Percentiles rank a stretch among this genome's conserved stretches.
phyloP scores from a whole-genome alignment of 441 rosid species.

The Viola pubescens region DNA sequence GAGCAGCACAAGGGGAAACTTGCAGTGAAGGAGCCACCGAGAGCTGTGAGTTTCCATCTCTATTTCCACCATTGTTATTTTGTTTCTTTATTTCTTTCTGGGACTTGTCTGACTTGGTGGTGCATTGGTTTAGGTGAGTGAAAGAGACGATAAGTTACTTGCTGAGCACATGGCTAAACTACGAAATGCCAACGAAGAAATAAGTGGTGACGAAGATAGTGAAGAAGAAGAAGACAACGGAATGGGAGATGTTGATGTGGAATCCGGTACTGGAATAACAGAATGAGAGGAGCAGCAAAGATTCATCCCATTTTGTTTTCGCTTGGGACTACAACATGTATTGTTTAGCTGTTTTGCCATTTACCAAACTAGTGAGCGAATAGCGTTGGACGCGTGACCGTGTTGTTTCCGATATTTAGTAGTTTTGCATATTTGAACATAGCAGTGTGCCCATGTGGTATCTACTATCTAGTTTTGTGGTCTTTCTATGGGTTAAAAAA shows the following conservation, averaged over 20 bases:
- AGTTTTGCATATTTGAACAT: no score
- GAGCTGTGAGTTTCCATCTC: constrained; percentile 63
- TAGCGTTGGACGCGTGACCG: no score
- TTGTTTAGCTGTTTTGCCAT: no score
- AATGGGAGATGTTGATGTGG: constrained; percentile 83
- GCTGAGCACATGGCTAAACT: constrained; percentile 96
- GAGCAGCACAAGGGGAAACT: constrained; percentile 88
- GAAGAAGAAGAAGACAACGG: constrained; percentile 88
- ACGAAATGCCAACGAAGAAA: constrained; percentile 64
- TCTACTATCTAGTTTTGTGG: no score
- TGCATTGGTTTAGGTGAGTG: constrained; percentile 68
- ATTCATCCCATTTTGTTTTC: no score
- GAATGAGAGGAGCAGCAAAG: constrained; percentile 22
- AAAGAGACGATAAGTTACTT: constrained; percentile 83
- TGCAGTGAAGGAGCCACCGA: constrained; percentile 67
- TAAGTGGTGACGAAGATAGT: constrained; percentile 88
- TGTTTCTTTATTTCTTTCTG: not conserved
- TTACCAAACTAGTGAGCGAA: no score
- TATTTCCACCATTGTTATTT: not conserved
- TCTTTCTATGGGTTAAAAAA: no score
- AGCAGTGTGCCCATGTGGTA: no score
- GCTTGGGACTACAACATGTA: no score
- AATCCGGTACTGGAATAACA: constrained; percentile 38
- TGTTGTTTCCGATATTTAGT: no score
- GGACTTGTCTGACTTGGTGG: constrained; percentile 14